Conservation (phyloP, 345 rosid genomes). For the Streptanthus diversifolius region DNA sequence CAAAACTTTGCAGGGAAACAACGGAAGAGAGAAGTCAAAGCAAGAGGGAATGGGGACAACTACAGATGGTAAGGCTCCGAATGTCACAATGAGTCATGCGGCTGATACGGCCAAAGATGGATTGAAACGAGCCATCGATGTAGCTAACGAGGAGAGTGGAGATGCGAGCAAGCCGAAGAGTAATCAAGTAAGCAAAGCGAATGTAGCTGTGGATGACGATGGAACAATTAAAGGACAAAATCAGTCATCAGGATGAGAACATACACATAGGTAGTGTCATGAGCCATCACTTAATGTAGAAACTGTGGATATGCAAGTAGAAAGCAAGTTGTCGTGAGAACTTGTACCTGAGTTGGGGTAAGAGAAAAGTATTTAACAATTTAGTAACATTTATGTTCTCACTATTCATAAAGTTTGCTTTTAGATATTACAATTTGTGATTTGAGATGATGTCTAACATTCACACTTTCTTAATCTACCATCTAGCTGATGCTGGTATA, state of each 20-base stretch:
- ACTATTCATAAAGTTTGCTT: background rate
- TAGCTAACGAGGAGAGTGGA: conserved; percentile 23
- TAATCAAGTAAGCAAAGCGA: background rate
- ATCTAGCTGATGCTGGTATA: background rate
- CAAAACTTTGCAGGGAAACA: conserved; percentile 8
- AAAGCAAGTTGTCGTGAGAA: background rate
- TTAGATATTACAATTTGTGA: background rate
- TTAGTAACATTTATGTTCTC: background rate
- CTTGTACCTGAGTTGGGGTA: background rate
- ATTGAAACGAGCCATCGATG: conserved; percentile 23
- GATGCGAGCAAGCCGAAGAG: conserved; percentile 7
- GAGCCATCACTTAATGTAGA: background rate
- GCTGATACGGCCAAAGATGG: conserved; percentile 13
- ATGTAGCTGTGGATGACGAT: conserved; percentile 21
- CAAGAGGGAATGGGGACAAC: conserved; percentile 32
- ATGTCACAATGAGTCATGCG: conserved; percentile 29
- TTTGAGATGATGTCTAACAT: conserved; percentile 9
- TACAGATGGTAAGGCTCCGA: conserved; percentile 31
- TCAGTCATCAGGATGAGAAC: conserved; percentile 26
- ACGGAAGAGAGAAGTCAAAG: conserved; percentile 2
- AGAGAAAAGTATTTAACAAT: background rate
- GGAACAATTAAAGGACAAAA: conserved; percentile 24
- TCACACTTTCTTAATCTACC: conserved; percentile 8
- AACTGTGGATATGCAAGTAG: background rate
- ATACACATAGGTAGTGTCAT: background rate